These are phyloP conservation scores for Cichorium intybus DNA, from an alignment of 140 eudicot species.

Conservation along the genomic window DNA sequence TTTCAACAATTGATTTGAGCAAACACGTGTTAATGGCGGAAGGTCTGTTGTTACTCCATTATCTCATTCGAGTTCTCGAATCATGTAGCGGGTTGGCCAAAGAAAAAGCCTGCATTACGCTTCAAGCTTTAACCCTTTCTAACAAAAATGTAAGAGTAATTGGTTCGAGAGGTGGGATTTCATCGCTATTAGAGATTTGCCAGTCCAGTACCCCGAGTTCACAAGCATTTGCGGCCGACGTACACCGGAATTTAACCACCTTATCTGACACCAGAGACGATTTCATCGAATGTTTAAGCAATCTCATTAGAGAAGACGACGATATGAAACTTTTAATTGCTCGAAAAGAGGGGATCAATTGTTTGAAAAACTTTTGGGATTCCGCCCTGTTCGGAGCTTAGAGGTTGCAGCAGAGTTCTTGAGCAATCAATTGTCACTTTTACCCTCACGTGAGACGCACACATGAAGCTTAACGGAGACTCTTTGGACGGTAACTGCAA, in stretches of 20 bases:
- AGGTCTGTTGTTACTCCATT: slow-evolving; percentile 55
- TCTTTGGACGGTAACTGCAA: no score
- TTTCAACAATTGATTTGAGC: slow-evolving; percentile 50
- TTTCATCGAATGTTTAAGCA: slow-evolving; percentile 72
- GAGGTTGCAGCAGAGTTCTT: slow-evolving; percentile 60
- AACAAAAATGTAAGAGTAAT: slow-evolving; percentile 80
- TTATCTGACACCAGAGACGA: slow-evolving; percentile 43
- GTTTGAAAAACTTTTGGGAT: slow-evolving; percentile 66
- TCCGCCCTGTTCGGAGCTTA: slow-evolving; percentile 38
- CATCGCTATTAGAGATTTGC: slow-evolving; percentile 67
- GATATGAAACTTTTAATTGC: slow-evolving; percentile 53
- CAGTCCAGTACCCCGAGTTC: slow-evolving; percentile 67
- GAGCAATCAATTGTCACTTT: no score
- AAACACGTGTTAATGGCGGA: slow-evolving; percentile 55
- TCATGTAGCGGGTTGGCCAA: slow-evolving; percentile 67
- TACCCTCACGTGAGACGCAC: no score
- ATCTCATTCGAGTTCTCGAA: slow-evolving; percentile 62
- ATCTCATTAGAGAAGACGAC: slow-evolving; percentile 51
- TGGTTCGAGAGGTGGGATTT: slow-evolving; percentile 70
- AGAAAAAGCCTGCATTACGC: slow-evolving; percentile 71
- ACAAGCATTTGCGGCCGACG: slow-evolving; percentile 70
- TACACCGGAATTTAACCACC: slow-evolving; percentile 50
- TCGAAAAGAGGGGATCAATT: slow-evolving; percentile 58
- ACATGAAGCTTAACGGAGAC: no score
- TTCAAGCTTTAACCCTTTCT: slow-evolving; percentile 41